Percentiles rank a stretch among this genome's conserved stretches.
phyloP scores from a whole-genome alignment of 208 protist species.

The Wallacemonas sp. region DNA sequence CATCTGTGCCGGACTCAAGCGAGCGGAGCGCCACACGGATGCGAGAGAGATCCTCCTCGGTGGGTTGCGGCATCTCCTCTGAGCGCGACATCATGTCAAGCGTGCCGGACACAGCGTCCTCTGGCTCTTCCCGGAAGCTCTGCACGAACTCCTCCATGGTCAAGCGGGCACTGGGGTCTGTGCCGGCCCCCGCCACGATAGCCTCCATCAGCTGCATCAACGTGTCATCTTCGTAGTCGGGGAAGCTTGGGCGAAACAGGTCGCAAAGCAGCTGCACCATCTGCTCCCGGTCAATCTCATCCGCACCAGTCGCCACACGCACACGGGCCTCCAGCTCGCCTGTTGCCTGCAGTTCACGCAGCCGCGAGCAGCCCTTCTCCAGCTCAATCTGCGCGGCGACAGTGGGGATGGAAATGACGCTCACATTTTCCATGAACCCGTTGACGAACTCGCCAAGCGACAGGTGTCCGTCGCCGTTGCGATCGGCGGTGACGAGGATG shows the following conservation, averaged over 20 bases:
- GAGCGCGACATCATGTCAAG: neutral
- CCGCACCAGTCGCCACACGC: conserved; percentile 23
- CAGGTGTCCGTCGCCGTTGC: conserved; percentile 39
- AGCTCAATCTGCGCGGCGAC: conserved; percentile 58
- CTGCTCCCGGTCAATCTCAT: conserved; percentile 46
- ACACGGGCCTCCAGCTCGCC: conserved; percentile 53
- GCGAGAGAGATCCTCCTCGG: conserved; percentile 43
- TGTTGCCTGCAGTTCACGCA: conserved; percentile 56
- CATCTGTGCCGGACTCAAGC: conserved; percentile 31
- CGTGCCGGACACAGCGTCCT: conserved; percentile 8
- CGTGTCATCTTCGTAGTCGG: conserved; percentile 61
- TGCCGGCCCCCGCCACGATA: conserved; percentile 55
- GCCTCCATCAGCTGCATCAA: conserved; percentile 65
- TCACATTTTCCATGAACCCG: conserved; percentile 59
- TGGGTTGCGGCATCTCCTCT: conserved; percentile 10
- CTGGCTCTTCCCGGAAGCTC: conserved; percentile 55
- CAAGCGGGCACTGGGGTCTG: conserved; percentile 33
- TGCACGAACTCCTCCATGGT: conserved; percentile 70
- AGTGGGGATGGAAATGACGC: conserved; percentile 54
- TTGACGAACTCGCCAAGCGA: conserved; percentile 66
- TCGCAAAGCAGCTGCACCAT: conserved; percentile 50
- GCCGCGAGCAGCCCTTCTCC: conserved; percentile 39
- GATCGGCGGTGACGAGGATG: conserved; percentile 74
- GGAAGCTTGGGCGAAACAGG: conserved; percentile 68
- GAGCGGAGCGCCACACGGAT: conserved; percentile 46